Conservation (phyloP, 331 rosid species). For the Cucumis variabilis region DNA sequence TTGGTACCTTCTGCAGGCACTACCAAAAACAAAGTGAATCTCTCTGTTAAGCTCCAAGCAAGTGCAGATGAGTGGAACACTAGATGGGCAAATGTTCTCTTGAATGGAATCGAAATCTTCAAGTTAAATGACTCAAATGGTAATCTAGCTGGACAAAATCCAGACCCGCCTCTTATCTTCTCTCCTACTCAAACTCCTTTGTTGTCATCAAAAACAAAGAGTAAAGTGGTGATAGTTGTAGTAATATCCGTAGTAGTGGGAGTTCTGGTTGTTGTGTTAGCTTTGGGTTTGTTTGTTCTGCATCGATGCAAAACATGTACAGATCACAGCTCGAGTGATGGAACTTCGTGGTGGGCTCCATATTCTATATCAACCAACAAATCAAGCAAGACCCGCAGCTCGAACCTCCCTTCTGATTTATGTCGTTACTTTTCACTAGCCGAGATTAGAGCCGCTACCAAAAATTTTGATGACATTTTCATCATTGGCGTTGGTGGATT, state of each 20-base stretch:
- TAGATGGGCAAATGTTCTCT: neutral
- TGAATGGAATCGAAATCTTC: slow-evolving; percentile 76
- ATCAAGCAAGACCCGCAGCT: slow-evolving; percentile 33
- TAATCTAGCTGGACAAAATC: slow-evolving; percentile 61
- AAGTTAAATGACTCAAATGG: slow-evolving; percentile 43
- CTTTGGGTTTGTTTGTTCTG: slow-evolving; percentile 21
- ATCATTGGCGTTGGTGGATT: slow-evolving; percentile 45
- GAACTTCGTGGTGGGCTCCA: slow-evolving; percentile 25
- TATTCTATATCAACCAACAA: slow-evolving; percentile 31
- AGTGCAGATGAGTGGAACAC: neutral
- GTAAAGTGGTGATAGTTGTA: neutral
- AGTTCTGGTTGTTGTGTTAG: neutral
- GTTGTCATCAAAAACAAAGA: neutral
- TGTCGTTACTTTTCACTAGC: slow-evolving; percentile 44
- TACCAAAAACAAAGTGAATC: slow-evolving; percentile 31
- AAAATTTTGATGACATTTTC: slow-evolving; percentile 28
- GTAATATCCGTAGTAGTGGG: neutral
- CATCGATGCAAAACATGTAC: neutral
- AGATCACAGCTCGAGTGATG: neutral
- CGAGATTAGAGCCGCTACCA: slow-evolving; percentile 40
- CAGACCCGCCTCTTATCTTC: slow-evolving; percentile 35
- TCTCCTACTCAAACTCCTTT: no score
- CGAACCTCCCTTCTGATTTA: slow-evolving; percentile 31
- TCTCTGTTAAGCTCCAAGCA: slow-evolving; percentile 50
- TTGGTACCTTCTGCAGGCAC: neutral